These are phyloP conservation scores for Coffea humblotiana DNA, from an alignment of 305 asterid genomes.

Conservation along the genomic window DNA sequence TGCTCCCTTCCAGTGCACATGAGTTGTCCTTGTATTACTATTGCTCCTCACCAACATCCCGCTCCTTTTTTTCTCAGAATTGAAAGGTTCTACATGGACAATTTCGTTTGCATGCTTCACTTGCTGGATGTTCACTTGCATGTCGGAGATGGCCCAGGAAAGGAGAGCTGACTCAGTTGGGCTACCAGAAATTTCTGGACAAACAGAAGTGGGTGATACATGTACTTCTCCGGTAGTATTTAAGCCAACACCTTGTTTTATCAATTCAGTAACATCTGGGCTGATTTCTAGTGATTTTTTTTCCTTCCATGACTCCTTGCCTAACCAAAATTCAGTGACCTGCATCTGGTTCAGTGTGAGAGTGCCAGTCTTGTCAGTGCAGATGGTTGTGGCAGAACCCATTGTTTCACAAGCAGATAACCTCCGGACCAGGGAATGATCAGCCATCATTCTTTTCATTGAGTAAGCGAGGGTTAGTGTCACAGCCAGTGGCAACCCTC, in stretches of 20 bases:
- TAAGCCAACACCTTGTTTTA: slow-evolving; percentile 9
- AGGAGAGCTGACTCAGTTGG: slow-evolving; percentile 33
- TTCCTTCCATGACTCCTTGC: slow-evolving; percentile 12
- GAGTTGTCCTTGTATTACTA: neutral
- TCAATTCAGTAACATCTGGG: neutral
- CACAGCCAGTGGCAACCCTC: slow-evolving; percentile 34
- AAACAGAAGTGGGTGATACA: neutral
- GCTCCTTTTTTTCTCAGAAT: slow-evolving; percentile 29
- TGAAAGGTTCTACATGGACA: slow-evolving; percentile 29
- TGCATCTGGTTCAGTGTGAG: slow-evolving; percentile 26
- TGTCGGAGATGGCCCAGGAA: slow-evolving; percentile 9
- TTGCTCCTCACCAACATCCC: slow-evolving; percentile 17
- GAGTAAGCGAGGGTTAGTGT: slow-evolving; percentile 35
- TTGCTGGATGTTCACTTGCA: slow-evolving; percentile 9
- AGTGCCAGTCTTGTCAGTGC: slow-evolving; percentile 38
- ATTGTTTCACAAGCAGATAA: slow-evolving; percentile 40
- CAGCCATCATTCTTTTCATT: slow-evolving; percentile 33
- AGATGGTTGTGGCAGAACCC: slow-evolving; percentile 39
- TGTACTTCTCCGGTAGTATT: slow-evolving; percentile 19
- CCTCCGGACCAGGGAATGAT: slow-evolving; percentile 29
- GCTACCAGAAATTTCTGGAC: slow-evolving; percentile 28
- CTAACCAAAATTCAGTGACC: slow-evolving; percentile 23
- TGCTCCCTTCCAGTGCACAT: slow-evolving; percentile 29
- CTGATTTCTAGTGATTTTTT: slow-evolving; percentile 7
- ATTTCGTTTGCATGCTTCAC: slow-evolving; percentile 15